Percentiles rank a stretch among this genome's conserved stretches.
These are phyloP conservation scores for Dendrothele bispora DNA, from an alignment of 768 basidiomycete species.

Conservation along the genomic window DNA sequence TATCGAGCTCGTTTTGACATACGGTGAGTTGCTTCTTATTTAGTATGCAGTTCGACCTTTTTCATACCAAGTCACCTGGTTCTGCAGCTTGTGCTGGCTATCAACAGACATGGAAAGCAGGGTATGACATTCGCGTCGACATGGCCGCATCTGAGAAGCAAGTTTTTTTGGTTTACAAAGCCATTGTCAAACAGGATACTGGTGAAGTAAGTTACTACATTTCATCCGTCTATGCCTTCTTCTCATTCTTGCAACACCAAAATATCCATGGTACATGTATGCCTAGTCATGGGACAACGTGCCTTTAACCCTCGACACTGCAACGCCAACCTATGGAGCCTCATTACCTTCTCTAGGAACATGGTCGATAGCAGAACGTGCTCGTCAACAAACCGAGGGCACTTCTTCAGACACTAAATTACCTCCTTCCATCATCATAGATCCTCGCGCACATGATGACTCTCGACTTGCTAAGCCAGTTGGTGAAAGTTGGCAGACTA, in stretches of 20 bases:
- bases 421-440: constrained; percentile 22
- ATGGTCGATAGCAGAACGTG: too few relatives aligned
- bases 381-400: constrained; percentile 18
- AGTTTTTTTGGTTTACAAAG: constrained; percentile 7
- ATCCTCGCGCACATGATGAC: constrained; percentile 25
- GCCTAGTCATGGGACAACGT: constrained; percentile 39
- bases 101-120: constrained; percentile 4
- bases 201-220: constrained; percentile 8
- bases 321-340: constrained; percentile 35
- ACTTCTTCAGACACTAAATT: constrained; percentile 24
- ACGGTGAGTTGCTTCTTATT: constrained; percentile 5
- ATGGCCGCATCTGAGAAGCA: not conserved
- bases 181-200: constrained; percentile 6
- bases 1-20: constrained; percentile 12
- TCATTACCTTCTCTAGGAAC: constrained; percentile 30
- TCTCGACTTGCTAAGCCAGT: constrained; percentile 21
- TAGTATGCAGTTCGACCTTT: not conserved
- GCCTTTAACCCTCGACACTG: constrained; percentile 38
- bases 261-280: constrained; percentile 8
- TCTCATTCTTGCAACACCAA: not conserved
- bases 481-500: constrained; percentile 23
- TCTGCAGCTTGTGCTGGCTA: not conserved
- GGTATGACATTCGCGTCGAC: constrained; percentile 10
- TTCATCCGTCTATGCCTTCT: not conserved
- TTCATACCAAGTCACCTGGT: not conserved